These are phyloP conservation scores for Bjerkandera adusta DNA, from an alignment of 1,284 basidiomycete species.

Conservation along the genomic window DNA sequence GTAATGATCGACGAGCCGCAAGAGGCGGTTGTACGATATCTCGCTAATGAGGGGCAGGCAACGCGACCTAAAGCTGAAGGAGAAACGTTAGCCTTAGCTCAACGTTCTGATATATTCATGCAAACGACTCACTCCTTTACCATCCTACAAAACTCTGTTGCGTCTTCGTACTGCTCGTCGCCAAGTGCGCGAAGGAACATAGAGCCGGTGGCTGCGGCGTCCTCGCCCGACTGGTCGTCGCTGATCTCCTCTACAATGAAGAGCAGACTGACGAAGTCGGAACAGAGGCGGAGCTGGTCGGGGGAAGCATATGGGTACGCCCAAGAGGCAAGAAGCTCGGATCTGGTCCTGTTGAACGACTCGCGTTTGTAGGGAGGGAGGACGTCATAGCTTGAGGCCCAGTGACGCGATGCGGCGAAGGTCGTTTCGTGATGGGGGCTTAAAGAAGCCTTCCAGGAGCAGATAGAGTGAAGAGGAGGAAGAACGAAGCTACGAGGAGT, in stretches of 20 bases:
- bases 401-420: slow-evolving; percentile 52
- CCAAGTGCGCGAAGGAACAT: slow-evolving; percentile 52
- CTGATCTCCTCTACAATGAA: slow-evolving; percentile 71
- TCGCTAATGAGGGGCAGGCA: slow-evolving; percentile 43
- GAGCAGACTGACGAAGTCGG: slow-evolving; percentile 65
- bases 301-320: slow-evolving; percentile 58
- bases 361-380: slow-evolving; percentile 59
- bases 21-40: slow-evolving; percentile 45
- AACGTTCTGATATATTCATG: not conserved
- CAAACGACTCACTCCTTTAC: slow-evolving; percentile 65
- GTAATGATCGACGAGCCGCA: slow-evolving; percentile 53
- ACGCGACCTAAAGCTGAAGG: slow-evolving; percentile 51
- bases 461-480: slow-evolving; percentile 55
- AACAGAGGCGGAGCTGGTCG: slow-evolving; percentile 57
- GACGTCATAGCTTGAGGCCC: slow-evolving; percentile 59
- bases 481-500: slow-evolving; percentile 50
- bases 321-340: slow-evolving; percentile 61
- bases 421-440: slow-evolving; percentile 57
- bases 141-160: slow-evolving; percentile 52
- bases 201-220: slow-evolving; percentile 51
- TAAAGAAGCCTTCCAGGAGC: slow-evolving; percentile 40
- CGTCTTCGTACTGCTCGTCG: slow-evolving; percentile 49
- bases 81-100: slow-evolving; percentile 1
- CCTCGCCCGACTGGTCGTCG: slow-evolving; percentile 59
- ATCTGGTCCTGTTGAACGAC: slow-evolving; percentile 57